Evolutionary conservation across 257 asterid species (phyloP), one percentile per base, ranked within the genome.

Genomic region (Verbena officinalis): DNA sequence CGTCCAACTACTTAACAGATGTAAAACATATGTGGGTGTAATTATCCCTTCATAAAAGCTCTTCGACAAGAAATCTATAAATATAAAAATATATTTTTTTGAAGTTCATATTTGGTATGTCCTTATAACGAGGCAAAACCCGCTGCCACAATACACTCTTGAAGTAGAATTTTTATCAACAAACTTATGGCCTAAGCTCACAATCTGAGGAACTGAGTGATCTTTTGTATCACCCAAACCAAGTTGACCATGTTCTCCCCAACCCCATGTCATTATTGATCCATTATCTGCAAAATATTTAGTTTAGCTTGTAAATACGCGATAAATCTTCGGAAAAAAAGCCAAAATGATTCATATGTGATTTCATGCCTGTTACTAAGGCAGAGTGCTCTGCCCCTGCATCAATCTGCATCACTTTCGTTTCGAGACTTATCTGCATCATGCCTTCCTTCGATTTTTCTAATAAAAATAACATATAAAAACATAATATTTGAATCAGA

Each of bases 161-260:
- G 70, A 54, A 63, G 40, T n/a, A 59, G 72, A 72, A 42, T 45
- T 70, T 22, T 69, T 69, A 17, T 14, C 56, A 3, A 55, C 43
- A 0, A 12, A 19, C 44, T 67, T 73, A 44, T 56, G 38, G 69
- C 75, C 73, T 43, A 78, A 74, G 64, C 19, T 66, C 63, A 87
- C 88, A 21, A 70, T 55, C 60, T 38, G 88, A 46, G 97, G 99
- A 14, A 30, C 30, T 22, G 75, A 66, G 69, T 80, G 81, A 69
- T 94, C 94, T 2, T 17, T 39, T 21, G 85, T 58, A 77, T 78
- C 77, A 56, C 97, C 96, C 62, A 88, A 70, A 34, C 99, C 99
- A 56, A 94, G 95, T 69, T 94, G 99, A 23, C 97, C 97, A 19
- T 93, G 99, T 83, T 93, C 99, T 15, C 96, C 97, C 99, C 99